phyloP scores from a whole-genome alignment of 2,329 filamentous ascomycete genomes.

The Scleromitrula shiraiana region DNA sequence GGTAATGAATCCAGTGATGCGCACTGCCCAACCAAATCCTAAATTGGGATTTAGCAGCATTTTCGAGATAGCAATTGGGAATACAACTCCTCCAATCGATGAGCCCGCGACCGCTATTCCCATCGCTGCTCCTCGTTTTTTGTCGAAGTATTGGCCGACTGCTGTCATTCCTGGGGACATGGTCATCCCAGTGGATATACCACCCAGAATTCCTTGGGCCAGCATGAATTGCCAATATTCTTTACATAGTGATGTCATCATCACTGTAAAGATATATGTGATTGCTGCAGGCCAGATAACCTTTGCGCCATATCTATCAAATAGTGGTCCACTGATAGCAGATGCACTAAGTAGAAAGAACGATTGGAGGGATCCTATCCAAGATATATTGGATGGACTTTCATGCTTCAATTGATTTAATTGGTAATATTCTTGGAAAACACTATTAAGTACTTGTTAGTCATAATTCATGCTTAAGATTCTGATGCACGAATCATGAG shows the following conservation, averaged over 20 bases:
- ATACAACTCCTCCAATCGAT: constrained; percentile 7
- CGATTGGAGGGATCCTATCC: constrained; percentile 2
- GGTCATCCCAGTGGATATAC: constrained; percentile 30
- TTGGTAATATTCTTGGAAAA: constrained; percentile 51
- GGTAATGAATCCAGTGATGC: constrained; percentile 31
- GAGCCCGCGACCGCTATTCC: constrained; percentile 33
- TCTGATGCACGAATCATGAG: neutral
- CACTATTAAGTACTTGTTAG: constrained; percentile 30
- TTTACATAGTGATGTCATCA: constrained; percentile 33
- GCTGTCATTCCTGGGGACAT: constrained; percentile 31
- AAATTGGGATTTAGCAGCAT: constrained; percentile 14
- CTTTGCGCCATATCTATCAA: constrained; percentile 39
- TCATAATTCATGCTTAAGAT: neutral
- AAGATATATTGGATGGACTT: constrained; percentile 5
- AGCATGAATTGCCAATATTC: constrained; percentile 32
- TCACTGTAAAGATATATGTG: constrained; percentile 19
- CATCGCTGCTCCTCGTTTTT: constrained; percentile 39
- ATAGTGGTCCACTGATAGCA: constrained; percentile 5
- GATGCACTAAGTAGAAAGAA: constrained; percentile 6
- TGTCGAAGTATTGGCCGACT: constrained; percentile 42
- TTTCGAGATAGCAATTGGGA: constrained; percentile 6
- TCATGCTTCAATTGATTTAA: constrained; percentile 38
- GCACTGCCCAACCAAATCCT: constrained; percentile 27
- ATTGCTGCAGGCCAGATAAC: constrained; percentile 30
- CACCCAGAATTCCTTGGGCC: constrained; percentile 26